Conservation (phyloP, 2,329 filamentous ascomycete species). For the Plectosphaerella sp. region DNA sequence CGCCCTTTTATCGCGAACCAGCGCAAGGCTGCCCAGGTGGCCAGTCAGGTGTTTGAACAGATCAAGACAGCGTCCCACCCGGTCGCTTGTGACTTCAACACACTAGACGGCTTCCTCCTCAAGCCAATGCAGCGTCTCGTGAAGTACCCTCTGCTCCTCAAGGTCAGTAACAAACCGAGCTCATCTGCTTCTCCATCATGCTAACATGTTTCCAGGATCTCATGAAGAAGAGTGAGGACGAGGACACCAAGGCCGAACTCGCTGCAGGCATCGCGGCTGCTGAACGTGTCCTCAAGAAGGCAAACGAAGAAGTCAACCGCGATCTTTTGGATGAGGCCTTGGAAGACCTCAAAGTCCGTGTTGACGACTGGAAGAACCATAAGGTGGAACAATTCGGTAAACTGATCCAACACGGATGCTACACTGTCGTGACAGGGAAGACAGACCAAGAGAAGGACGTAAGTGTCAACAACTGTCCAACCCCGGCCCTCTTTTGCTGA, state of each 20-base stretch:
- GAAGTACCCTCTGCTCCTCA: slow-evolving; percentile 88
- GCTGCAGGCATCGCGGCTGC: slow-evolving; percentile 74
- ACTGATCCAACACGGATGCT: slow-evolving; percentile 81
- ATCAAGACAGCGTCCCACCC: slow-evolving; percentile 70
- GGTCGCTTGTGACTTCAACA: slow-evolving; percentile 83
- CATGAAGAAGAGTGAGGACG: slow-evolving; percentile 76
- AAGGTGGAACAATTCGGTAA: slow-evolving; percentile 88
- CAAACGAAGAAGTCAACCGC: slow-evolving; percentile 86
- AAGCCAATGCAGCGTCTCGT: slow-evolving; percentile 96
- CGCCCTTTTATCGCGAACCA: slow-evolving; percentile 98
- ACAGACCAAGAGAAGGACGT: slow-evolving; percentile 91
- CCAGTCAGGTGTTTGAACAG: slow-evolving; percentile 81
- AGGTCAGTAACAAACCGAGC: slow-evolving; percentile 44
- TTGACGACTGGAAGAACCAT: slow-evolving; percentile 97
- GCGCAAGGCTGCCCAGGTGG: slow-evolving; percentile 81
- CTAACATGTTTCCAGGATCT: slow-evolving; percentile 59
- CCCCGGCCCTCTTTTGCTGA: neutral
- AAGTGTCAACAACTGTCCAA: slow-evolving; percentile 24
- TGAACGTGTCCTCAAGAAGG: slow-evolving; percentile 74
- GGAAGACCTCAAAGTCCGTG: slow-evolving; percentile 72
- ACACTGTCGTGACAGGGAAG: slow-evolving; percentile 84
- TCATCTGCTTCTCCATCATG: neutral
- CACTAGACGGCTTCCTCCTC: slow-evolving; percentile 84
- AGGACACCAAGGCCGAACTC: slow-evolving; percentile 67
- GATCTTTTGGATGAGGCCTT: slow-evolving; percentile 81